These are phyloP conservation scores for Psophocarpus tetragonolobus DNA, from an alignment of 306 rosid species.

Conservation along the genomic window DNA sequence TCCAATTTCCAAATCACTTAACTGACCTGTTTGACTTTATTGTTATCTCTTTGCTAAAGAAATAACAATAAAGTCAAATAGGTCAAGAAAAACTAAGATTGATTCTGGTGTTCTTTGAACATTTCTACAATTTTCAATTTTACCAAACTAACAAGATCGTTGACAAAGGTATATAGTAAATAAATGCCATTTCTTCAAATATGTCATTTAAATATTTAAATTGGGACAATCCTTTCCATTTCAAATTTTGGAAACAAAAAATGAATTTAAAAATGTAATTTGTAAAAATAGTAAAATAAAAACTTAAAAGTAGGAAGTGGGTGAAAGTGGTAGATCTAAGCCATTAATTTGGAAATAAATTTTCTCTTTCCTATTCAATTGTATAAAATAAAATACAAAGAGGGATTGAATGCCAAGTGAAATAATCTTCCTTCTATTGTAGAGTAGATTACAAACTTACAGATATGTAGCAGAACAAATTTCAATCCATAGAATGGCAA, in stretches of 20 bases:
- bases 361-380: not conserved
- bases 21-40: too few relatives aligned
- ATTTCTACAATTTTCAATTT: not conserved
- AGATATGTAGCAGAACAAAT: not conserved
- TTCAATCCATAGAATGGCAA: not conserved
- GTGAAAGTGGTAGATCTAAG: not conserved
- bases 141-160: conserved; percentile 10
- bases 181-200: not conserved
- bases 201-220: not conserved
- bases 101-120: not conserved
- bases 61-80: not conserved
- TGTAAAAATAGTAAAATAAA: not conserved
- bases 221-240: not conserved
- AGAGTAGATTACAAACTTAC: not conserved
- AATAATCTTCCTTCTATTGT: not conserved
- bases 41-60: conserved; percentile 10
- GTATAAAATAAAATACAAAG: not conserved
- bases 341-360: not conserved
- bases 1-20: conserved; percentile 24
- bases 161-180: not conserved
- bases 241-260: not conserved
- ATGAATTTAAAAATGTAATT: not conserved
- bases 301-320: not conserved
- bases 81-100: not conserved
- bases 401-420: not conserved